Conservation (phyloP, 768 basidiomycete genomes). For the Panaeolus papilionaceus region DNA sequence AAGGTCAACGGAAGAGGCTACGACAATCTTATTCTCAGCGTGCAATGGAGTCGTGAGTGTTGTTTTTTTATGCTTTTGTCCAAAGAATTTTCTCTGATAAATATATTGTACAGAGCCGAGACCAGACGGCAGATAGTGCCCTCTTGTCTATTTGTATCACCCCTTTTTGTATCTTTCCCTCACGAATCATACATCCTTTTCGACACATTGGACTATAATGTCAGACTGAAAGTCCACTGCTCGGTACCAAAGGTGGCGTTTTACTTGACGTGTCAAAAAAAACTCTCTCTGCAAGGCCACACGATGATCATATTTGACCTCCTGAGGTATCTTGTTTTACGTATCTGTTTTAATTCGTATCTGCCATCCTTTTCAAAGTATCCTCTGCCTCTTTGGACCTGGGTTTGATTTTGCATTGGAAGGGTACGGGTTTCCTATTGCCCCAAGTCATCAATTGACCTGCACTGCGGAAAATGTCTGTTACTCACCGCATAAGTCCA, state of each 20-base stretch:
- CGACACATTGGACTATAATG: not conserved
- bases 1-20: constrained; percentile 93
- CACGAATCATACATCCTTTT: not conserved
- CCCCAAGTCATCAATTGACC: not conserved
- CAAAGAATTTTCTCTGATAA: not conserved
- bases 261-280: not conserved
- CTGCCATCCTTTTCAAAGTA: constrained; percentile 26
- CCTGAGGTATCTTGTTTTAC: not conserved
- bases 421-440: constrained; percentile 35
- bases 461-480: not conserved
- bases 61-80: not conserved
- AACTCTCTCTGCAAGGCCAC: no score
- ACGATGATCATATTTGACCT: no score
- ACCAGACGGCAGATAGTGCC: constrained; percentile 39
- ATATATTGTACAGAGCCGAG: constrained; percentile 37
- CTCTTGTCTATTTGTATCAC: constrained; percentile 17
- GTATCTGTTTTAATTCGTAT: constrained; percentile 22
- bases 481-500: constrained; percentile 29
- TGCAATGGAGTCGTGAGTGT: constrained; percentile 66
- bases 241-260: not conserved
- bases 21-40: constrained; percentile 84
- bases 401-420: constrained; percentile 36
- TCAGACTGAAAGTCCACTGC: not conserved
- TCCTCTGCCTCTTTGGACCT: constrained; percentile 28
- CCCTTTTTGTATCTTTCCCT: constrained; percentile 19